phyloP scores from a whole-genome alignment of 495 filamentous ascomycete species.

The Lepraria neglecta region DNA sequence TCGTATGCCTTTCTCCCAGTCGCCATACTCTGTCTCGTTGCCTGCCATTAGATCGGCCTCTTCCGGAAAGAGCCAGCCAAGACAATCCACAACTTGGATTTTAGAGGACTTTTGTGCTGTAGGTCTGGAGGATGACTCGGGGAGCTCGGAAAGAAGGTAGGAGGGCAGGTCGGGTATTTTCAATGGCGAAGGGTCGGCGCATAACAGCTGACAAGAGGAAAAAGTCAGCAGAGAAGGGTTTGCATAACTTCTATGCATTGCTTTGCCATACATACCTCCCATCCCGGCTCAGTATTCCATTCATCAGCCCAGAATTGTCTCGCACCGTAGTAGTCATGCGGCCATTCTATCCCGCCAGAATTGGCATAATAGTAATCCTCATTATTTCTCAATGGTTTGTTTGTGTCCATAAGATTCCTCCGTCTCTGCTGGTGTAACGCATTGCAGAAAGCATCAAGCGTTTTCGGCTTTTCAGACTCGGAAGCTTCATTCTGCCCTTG shows the following conservation, averaged over 20 bases:
- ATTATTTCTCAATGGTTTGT: not conserved
- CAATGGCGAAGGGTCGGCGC: slow-evolving; percentile 9
- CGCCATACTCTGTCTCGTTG: not conserved
- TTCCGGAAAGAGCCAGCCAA: not conserved
- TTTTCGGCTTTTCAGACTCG: not conserved
- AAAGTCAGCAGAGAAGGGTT: not conserved
- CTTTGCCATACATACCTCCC: slow-evolving; percentile 2
- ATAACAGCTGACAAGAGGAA: slow-evolving; percentile 1
- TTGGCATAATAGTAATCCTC: slow-evolving; percentile 10
- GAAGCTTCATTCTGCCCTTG: not conserved
- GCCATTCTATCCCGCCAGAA: slow-evolving; percentile 5
- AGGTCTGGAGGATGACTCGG: not conserved
- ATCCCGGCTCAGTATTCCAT: slow-evolving; percentile 11
- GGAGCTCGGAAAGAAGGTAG: slow-evolving; percentile 29
- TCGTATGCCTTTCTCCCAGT: not conserved
- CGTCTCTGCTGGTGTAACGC: not conserved
- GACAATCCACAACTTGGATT: not conserved
- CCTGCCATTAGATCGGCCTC: not conserved
- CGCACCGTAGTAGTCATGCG: slow-evolving; percentile 12
- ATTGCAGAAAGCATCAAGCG: slow-evolving; percentile 13
- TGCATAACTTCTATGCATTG: not conserved
- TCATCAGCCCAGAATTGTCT: slow-evolving; percentile 12
- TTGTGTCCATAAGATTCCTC: not conserved
- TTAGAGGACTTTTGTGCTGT: not conserved
- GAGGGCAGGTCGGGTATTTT: slow-evolving; percentile 9